Conservation (phyloP, 164 flowering plant genomes). For the Aristolochia fimbriata region DNA sequence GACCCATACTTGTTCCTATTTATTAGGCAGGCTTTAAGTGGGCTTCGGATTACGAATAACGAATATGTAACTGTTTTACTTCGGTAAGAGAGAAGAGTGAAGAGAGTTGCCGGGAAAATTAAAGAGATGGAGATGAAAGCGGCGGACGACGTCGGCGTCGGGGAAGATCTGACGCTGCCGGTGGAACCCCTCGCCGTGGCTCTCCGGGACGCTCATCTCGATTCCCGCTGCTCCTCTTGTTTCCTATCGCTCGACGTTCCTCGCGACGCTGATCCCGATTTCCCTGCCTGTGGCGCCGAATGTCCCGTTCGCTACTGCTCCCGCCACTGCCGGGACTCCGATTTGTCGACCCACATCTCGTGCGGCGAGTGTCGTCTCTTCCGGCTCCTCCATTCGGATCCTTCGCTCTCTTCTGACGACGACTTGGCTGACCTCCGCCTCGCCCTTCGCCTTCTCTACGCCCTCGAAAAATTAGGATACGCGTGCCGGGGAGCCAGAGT, state of each 20-base stretch:
- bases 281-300: slow-evolving; percentile 5
- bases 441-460: slow-evolving; percentile 50
- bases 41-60: too few species aligned
- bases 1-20: too few species aligned
- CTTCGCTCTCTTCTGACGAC: slow-evolving; percentile 8
- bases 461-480: slow-evolving; percentile 7
- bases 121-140: slow-evolving; percentile 50
- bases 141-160: slow-evolving; percentile 24
- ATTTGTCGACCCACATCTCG: slow-evolving; percentile 15
- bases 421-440: slow-evolving; percentile 40
- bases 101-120: background rate
- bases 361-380: slow-evolving; percentile 30
- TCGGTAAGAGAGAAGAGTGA: background rate
- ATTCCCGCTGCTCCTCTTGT: slow-evolving; percentile 59
- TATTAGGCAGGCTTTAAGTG: too few species aligned
- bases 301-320: slow-evolving; percentile 24
- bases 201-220: slow-evolving; percentile 38
- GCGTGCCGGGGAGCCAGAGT: slow-evolving; percentile 14
- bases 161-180: slow-evolving; percentile 39
- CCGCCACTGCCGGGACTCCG: slow-evolving; percentile 11
- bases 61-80: too few species aligned
- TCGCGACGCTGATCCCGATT: slow-evolving; percentile 3
- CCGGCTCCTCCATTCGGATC: slow-evolving; percentile 18
- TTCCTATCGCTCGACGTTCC: slow-evolving; percentile 26
- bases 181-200: slow-evolving; percentile 40